Conservation (phyloP, 2,329 filamentous ascomycete species). For the Hymenoscyphus scutula region DNA sequence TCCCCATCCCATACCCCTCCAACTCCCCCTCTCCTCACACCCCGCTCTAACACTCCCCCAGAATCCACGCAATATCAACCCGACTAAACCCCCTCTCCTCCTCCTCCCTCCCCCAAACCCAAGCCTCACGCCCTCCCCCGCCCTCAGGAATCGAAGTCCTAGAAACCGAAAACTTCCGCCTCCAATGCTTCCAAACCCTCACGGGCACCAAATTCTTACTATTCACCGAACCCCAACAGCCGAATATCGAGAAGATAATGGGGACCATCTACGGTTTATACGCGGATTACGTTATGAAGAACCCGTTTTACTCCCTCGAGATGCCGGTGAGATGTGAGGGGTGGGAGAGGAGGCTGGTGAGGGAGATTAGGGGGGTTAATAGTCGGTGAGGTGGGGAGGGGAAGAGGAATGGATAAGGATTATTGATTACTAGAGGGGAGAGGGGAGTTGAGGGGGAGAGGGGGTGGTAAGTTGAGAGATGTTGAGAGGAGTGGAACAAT, state of each 20-base stretch:
- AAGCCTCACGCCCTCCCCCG: conserved; percentile 57
- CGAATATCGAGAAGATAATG: conserved; percentile 82
- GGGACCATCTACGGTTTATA: conserved; percentile 91
- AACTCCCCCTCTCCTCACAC: background rate
- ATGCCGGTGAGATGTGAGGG: conserved; percentile 96
- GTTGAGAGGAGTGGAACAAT: too few species aligned
- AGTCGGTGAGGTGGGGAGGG: conserved; percentile 46
- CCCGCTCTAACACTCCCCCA: conserved; percentile 34
- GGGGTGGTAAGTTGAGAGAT: too few species aligned
- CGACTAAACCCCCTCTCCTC: conserved; percentile 58
- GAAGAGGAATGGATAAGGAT: background rate
- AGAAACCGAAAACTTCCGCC: conserved; percentile 88
- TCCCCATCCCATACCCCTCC: conserved; percentile 22
- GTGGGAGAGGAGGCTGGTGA: conserved; percentile 82
- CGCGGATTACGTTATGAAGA: conserved; percentile 98
- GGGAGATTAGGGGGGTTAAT: conserved; percentile 74
- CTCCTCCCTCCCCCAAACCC: conserved; percentile 39
- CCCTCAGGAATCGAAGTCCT: conserved; percentile 85
- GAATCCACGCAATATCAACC: conserved; percentile 68
- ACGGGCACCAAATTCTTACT: conserved; percentile 95
- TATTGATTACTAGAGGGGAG: background rate
- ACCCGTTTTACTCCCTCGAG: conserved; percentile 96
- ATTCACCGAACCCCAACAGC: conserved; percentile 73
- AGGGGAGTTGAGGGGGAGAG: background rate
- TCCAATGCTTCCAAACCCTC: conserved; percentile 93